phyloP scores from a whole-genome alignment of 805 yeast genomes.

The Candida oleophila region DNA sequence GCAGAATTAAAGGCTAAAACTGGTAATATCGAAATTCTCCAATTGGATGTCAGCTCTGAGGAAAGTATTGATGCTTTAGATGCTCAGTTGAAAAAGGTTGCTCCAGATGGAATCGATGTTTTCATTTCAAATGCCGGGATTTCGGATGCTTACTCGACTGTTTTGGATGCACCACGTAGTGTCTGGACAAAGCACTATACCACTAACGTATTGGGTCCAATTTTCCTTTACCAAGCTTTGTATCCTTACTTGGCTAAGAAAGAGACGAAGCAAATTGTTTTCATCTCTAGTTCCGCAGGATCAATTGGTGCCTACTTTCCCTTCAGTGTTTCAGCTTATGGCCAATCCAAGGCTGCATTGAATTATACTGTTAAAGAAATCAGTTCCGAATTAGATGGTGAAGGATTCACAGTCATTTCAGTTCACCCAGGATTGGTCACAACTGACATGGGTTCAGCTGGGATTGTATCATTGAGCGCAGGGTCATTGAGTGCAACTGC shows the following conservation, averaged over 20 bases:
- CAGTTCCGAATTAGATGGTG: constrained; percentile 19
- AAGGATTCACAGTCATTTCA: constrained; percentile 26
- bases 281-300: constrained; percentile 26
- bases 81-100: constrained; percentile 9
- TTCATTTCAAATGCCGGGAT: constrained; percentile 31
- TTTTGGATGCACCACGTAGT: constrained; percentile 16
- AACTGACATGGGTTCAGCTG: constrained; percentile 28
- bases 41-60: constrained; percentile 18
- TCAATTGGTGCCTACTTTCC: constrained; percentile 23
- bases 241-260: constrained; percentile 23
- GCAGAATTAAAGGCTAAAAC: constrained; percentile 5
- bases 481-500: too few species aligned
- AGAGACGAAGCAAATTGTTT: constrained; percentile 23
- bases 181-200: constrained; percentile 14
- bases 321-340: constrained; percentile 21
- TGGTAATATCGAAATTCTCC: constrained; percentile 13
- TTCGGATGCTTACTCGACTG: constrained; percentile 12
- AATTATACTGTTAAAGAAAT: constrained; percentile 27
- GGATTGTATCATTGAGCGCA: neutral
- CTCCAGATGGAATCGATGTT: constrained; percentile 23
- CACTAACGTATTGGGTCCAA: constrained; percentile 30
- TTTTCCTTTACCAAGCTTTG: constrained; percentile 24
- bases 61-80: constrained; percentile 14
- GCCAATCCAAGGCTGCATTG: constrained; percentile 36
- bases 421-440: constrained; percentile 41